A percentile compares a stretch with the other conserved stretches of the same genome.
phyloP scores from a whole-genome alignment of 2,329 filamentous ascomycete genomes.

The Neonectria ditissima region DNA sequence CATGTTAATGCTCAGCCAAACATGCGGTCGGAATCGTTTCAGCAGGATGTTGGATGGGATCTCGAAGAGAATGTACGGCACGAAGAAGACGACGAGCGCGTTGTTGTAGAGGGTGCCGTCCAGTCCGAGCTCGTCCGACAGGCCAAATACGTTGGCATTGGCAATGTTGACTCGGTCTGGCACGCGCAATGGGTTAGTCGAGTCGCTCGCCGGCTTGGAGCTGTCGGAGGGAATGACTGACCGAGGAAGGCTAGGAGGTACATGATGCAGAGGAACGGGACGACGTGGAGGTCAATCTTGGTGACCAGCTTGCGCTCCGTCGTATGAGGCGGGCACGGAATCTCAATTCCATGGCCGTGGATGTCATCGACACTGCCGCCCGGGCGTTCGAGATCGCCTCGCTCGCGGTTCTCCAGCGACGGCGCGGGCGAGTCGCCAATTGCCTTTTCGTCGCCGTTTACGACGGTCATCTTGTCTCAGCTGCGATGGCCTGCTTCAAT shows the following conservation, averaged over 20 bases:
- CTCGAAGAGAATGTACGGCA: conserved; percentile 79
- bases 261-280: conserved; percentile 79
- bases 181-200: conserved; percentile 2
- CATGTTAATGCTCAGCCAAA: conserved; percentile 86
- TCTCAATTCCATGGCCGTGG: conserved; percentile 36
- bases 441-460: conserved; percentile 31
- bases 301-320: conserved; percentile 74
- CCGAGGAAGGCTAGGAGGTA: conserved; percentile 77
- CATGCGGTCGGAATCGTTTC: conserved; percentile 70
- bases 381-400: conserved; percentile 37
- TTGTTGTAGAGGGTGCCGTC: conserved; percentile 75
- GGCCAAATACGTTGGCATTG: conserved; percentile 77
- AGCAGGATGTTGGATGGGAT: conserved; percentile 77
- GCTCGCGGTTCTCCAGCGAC: conserved; percentile 23
- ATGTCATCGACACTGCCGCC: conserved; percentile 23
- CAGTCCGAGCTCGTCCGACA: conserved; percentile 73
- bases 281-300: conserved; percentile 77
- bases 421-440: conserved; percentile 36
- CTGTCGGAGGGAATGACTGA: conserved; percentile 37
- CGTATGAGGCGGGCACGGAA: conserved; percentile 63
- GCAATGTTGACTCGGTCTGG: conserved; percentile 79
- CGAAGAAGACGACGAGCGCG: conserved; percentile 83
- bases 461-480: conserved; percentile 31
- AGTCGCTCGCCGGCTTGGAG: background rate
- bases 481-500: conserved; percentile 8